Conservation (phyloP, 2,329 filamentous ascomycete species). For the Corniculantispora saksenae region DNA sequence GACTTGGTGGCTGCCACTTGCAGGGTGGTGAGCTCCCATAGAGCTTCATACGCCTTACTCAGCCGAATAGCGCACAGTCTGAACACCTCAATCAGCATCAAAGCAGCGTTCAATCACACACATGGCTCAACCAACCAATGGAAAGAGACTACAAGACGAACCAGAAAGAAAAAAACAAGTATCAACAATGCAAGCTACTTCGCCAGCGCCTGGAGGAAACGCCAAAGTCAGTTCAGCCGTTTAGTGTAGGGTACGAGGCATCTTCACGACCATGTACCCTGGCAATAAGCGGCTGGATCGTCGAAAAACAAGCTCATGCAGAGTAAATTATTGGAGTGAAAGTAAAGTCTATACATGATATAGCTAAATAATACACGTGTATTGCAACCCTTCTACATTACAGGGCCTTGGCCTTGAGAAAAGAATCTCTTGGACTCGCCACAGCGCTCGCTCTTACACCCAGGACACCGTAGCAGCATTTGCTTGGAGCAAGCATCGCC, state of each 20-base stretch:
- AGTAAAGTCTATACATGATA: neutral
- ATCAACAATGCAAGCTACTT: too few relatives aligned
- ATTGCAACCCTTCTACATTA: neutral
- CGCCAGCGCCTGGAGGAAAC: too few relatives aligned
- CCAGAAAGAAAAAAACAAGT: too few relatives aligned
- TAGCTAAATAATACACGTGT: slow-evolving; percentile 4
- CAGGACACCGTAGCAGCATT: slow-evolving; percentile 89
- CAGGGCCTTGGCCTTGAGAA: slow-evolving; percentile 31
- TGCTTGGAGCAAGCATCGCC: slow-evolving; percentile 72
- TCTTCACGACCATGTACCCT: too few relatives aligned
- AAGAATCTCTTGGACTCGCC: slow-evolving; percentile 74
- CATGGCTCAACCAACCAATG: too few relatives aligned
- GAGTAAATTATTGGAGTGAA: neutral
- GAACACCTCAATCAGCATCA: too few relatives aligned
- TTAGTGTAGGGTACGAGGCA: neutral
- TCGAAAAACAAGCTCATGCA: neutral
- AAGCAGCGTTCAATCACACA: too few relatives aligned
- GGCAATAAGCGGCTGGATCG: neutral
- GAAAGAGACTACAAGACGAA: too few relatives aligned
- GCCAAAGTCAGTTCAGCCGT: too few relatives aligned
- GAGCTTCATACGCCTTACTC: too few relatives aligned
- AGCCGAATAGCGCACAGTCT: too few relatives aligned
- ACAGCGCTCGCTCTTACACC: slow-evolving; percentile 88
- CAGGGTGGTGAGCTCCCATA: too few relatives aligned
- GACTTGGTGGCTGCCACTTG: neutral